Evolutionary conservation across 352 stramenopile species (phyloP).

Genomic region (Phytophthora pluvialis): DNA sequence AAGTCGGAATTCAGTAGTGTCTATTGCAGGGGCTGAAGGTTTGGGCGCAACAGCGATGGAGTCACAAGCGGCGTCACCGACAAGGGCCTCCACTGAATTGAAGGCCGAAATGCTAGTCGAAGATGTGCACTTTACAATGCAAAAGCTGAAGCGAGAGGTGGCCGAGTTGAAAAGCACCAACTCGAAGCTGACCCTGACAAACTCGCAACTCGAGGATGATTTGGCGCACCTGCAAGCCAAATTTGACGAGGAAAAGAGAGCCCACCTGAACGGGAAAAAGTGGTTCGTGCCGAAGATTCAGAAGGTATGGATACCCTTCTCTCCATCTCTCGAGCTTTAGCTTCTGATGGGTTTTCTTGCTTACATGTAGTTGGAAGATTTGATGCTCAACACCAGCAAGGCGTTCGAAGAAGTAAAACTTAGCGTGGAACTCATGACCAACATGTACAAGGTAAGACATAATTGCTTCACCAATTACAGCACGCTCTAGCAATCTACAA

Average conservation of each 20-base stretch:
- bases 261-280: slow-evolving; percentile 71
- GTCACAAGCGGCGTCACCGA: slow-evolving; percentile 15
- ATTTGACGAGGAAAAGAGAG: slow-evolving; percentile 74
- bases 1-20: slow-evolving; percentile 26
- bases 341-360: neutral
- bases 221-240: slow-evolving; percentile 63
- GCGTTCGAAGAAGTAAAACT: slow-evolving; percentile 81
- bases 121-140: slow-evolving; percentile 68
- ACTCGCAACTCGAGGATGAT: slow-evolving; percentile 83
- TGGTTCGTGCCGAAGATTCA: slow-evolving; percentile 75
- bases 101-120: slow-evolving; percentile 41
- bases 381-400: slow-evolving; percentile 55
- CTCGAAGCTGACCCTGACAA: slow-evolving; percentile 62
- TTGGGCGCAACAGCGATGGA: slow-evolving; percentile 2
- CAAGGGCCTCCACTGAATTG: neutral
- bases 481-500: too few relatives aligned
- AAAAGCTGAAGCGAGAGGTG: slow-evolving; percentile 80
- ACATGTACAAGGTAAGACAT: slow-evolving; percentile 83
- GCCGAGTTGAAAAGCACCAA: slow-evolving; percentile 64
- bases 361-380: slow-evolving; percentile 61
- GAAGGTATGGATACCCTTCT: slow-evolving; percentile 37
- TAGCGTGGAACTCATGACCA: slow-evolving; percentile 86
- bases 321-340: neutral
- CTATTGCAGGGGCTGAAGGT: slow-evolving; percentile 11
- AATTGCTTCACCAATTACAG: too few relatives aligned